Evolutionary conservation across 208 protist genomes (phyloP).

Genomic region (Leishmania mexicana): DNA sequence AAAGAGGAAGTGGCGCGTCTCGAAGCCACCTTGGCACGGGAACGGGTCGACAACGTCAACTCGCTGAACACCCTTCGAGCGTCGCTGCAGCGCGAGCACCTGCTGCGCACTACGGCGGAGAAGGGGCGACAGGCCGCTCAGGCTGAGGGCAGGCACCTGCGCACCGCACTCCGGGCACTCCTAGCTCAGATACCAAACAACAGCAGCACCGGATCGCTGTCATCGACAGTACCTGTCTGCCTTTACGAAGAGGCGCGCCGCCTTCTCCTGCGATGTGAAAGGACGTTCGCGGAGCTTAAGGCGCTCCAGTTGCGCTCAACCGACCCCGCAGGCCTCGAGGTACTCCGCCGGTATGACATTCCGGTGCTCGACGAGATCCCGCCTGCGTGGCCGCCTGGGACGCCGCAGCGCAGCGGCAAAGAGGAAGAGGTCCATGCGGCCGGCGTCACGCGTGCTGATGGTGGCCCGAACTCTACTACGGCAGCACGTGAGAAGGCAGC

Average conservation of each 20-base stretch:
- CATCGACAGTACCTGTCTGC: constrained; percentile 5
- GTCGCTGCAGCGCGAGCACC: constrained; percentile 28
- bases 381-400: constrained; percentile 12
- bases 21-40: constrained; percentile 21
- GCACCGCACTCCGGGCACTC: constrained; percentile 10
- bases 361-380: constrained; percentile 28
- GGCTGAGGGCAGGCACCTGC: constrained; percentile 25
- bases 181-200: neutral
- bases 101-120: constrained; percentile 29
- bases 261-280: constrained; percentile 15
- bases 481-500: neutral
- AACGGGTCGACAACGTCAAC: constrained; percentile 15
- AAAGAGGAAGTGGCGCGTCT: constrained; percentile 4
- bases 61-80: constrained; percentile 22
- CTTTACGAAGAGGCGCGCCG: constrained; percentile 26
- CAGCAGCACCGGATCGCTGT: neutral
- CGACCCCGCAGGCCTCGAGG: constrained; percentile 19
- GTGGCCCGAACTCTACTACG: neutral
- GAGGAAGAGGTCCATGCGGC: neutral
- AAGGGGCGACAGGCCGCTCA: constrained; percentile 5
- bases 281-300: constrained; percentile 27
- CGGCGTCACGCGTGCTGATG: neutral
- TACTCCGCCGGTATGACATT: constrained; percentile 22
- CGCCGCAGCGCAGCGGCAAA: neutral
- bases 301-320: constrained; percentile 28